Percentiles rank a stretch among this genome's conserved stretches.
Evolutionary conservation across 352 stramenopile genomes (phyloP).

Genomic region (Phytophthora sp.): DNA sequence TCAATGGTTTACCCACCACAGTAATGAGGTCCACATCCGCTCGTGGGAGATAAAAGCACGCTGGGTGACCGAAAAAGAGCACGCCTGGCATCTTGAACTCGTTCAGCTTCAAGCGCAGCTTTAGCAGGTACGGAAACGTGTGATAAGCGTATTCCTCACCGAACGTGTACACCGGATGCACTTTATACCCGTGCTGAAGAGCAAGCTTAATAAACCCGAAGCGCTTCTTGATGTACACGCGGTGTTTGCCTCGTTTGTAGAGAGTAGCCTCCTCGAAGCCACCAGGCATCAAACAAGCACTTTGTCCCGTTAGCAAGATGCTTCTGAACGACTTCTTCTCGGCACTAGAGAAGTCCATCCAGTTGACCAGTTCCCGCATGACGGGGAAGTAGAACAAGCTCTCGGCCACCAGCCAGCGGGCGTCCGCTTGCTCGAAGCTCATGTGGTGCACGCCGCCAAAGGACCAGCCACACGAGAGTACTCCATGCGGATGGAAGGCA

Average conservation of each 20-base stretch:
- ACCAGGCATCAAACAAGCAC: slow-evolving; percentile 84
- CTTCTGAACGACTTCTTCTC: slow-evolving; percentile 44
- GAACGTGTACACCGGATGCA: slow-evolving; percentile 92
- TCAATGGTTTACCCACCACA: slow-evolving; percentile 86
- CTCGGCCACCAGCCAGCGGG: slow-evolving; percentile 65
- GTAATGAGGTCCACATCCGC: slow-evolving; percentile 78
- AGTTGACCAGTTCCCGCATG: slow-evolving; percentile 62
- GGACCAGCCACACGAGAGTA: slow-evolving; percentile 55
- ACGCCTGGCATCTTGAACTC: slow-evolving; percentile 82
- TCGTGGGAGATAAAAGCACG: slow-evolving; percentile 86
- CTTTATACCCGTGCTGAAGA: slow-evolving; percentile 88
- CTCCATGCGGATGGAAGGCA: slow-evolving; percentile 72
- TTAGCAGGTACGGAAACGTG: slow-evolving; percentile 81
- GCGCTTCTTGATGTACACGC: slow-evolving; percentile 89
- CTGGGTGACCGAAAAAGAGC: slow-evolving; percentile 67
- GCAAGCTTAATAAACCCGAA: slow-evolving; percentile 94
- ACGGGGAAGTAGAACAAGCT: slow-evolving; percentile 66
- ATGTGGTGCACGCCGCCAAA: slow-evolving; percentile 59
- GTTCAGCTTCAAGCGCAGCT: slow-evolving; percentile 81
- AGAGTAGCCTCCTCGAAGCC: slow-evolving; percentile 95
- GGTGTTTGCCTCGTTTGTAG: slow-evolving; percentile 74
- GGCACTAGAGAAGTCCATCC: slow-evolving; percentile 58
- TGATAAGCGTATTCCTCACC: slow-evolving; percentile 90
- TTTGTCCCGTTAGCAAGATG: slow-evolving; percentile 52
- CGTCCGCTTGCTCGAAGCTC: slow-evolving; percentile 48